A percentile compares a stretch with the other conserved stretches of the same genome.
Evolutionary conservation across 495 filamentous ascomycete species (phyloP).

Genomic region (Bacidia rubella): DNA sequence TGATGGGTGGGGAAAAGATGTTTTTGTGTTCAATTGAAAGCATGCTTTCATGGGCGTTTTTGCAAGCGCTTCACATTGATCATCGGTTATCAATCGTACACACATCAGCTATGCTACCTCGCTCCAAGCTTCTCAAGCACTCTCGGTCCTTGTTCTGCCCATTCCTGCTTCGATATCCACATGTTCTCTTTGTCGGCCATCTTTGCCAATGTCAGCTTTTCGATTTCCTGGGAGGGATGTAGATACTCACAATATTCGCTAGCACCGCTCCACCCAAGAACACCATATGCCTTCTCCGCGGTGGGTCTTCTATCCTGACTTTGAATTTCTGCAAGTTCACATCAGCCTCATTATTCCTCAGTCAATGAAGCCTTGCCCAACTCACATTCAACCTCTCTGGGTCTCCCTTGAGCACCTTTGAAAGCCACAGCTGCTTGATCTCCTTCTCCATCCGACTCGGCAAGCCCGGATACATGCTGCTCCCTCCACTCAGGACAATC

Average conservation of each 20-base stretch:
- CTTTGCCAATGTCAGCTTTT: slow-evolving; percentile 21
- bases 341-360: background rate
- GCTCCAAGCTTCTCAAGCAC: slow-evolving; percentile 84
- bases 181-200: slow-evolving; percentile 98
- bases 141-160: slow-evolving; percentile 83
- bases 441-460: slow-evolving; percentile 95
- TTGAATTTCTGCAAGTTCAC: slow-evolving; percentile 70
- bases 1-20: slow-evolving; percentile 10
- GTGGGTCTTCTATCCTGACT: slow-evolving; percentile 95
- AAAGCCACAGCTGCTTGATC: slow-evolving; percentile 96
- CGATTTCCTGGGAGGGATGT: background rate
- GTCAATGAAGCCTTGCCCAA: background rate
- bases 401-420: slow-evolving; percentile 74
- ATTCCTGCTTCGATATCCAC: slow-evolving; percentile 96
- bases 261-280: slow-evolving; percentile 95
- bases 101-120: slow-evolving; percentile 30
- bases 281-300: slow-evolving; percentile 93
- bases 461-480: slow-evolving; percentile 96
- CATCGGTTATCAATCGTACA: slow-evolving; percentile 3
- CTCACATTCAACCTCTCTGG: slow-evolving; percentile 75
- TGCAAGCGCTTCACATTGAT: too few relatives aligned
- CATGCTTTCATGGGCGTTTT: too few relatives aligned
- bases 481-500: slow-evolving; percentile 89
- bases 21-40: too few relatives aligned
- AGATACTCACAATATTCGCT: slow-evolving; percentile 64